Evolutionary conservation across 371 early-diverging fungal species (phyloP), one percentile per base, ranked within the genome.

Genomic region (Mortierella sp.): DNA sequence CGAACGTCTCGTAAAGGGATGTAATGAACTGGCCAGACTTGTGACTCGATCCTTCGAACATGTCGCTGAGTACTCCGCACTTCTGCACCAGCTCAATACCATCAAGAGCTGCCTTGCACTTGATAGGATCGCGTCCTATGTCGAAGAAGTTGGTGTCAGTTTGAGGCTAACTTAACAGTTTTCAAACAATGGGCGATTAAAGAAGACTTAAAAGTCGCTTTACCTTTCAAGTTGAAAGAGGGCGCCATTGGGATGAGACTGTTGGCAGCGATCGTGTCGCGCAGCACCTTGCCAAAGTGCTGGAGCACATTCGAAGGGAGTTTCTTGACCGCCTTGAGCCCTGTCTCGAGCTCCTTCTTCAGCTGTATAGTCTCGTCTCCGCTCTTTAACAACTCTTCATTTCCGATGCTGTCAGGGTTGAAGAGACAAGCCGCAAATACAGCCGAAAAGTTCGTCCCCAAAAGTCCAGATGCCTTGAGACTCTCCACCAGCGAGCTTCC

Each of bases 351-450:
- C 29, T 86, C 87, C 11, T 12, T 44, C 14, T 60, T 70, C 56
- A 82, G 54, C 6, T 44, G 48, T 65, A 18, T 73, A 1, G 51
- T 68, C 43, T 86, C 83, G 10, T 72, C 72, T 18, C 77, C 83
- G 8, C 83, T 79, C 75, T 80, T 80, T 51, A 82, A 73, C 12
- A 82, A 70, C 41, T 80, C 80, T 7, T 86, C 87, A 24, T 80
- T 80, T 56, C 87, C 87, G 12, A 86, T 82, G 60, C 80, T 82
- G 46, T 82, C 80, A 3, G 87, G 87, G 56, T 79, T 77, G 68
- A 86, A 78, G 10, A 86, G 43, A 18, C 82, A 82, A 12, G 72
- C 51, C 3, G 87, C 82, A 32, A 82, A 77, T 14, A 82, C 80
- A 0, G 58, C 54, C 24, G 60, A 85, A 43, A 85, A 81, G 10